Base-by-base conservation (phyloP, 1,284 basidiomycete genomes). In the Xerocomus minutiporus region DNA sequence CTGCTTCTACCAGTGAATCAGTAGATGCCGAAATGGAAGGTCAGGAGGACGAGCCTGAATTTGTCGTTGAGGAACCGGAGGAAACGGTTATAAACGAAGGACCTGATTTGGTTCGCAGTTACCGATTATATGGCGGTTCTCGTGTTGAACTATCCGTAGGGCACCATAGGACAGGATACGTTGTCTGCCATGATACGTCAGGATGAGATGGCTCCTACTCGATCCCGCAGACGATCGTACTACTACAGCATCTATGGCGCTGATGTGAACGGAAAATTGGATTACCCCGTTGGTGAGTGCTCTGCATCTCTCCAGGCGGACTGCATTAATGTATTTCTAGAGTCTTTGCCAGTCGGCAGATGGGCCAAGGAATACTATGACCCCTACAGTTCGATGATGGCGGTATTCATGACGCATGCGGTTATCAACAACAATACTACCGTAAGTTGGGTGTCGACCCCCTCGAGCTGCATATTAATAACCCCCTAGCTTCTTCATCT, bases 331-430 rank as follows among this genome's bases (percentile, higher is more conserved):
- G 23, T 46, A 42, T 51, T 36, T 46, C 36, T 58, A 88, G 86
- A 88, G 58, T 69, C 75, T 50, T 48, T 76, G 4, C 75, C 75
- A 23, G 79, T 88, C 50, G 82, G 81, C 12, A 73, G 67, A 55
- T 88, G 82, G 83, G 71, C 79, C 23, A 81, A 77, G 61, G 71
- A 66, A 23, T 69, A 77, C 39, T 87, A 78, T 59, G 82, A 82
- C 26, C 56, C 75, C 42, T 75, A 67, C 52, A 83, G 82, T 62
- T 71, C 72, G 45, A 71, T 84, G 48, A 79, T 82, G 39, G 83
- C 86, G n/a, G 67, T 80, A 23, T 85, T 85, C 65, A 78, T 88
- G 75, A 78, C 78, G 6, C 85, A 88, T 66, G 84, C 84, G 38
- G 71, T 88, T 39, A 72, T 86, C 53, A 88, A 88, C 65, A 76